Percentiles rank a stretch among this genome's conserved stretches.
Evolutionary conservation across 1,139 yeast species (phyloP).

Genomic region (Yamadazyma pseudoaaseri): DNA sequence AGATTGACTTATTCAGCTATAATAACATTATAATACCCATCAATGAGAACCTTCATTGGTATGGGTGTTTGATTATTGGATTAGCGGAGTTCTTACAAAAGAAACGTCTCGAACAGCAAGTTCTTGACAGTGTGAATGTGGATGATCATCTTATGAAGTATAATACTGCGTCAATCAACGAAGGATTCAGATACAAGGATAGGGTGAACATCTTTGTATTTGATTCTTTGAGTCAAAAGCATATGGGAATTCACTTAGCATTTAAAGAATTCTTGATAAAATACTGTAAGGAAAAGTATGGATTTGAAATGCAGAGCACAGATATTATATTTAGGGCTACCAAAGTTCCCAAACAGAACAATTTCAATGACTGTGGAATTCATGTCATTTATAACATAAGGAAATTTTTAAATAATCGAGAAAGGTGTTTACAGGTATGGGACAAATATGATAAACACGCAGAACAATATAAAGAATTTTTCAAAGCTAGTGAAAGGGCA

Average conservation of each 20-base stretch:
- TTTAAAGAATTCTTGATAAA: constrained; percentile 63
- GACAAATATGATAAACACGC: constrained; percentile 1
- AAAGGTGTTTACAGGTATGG: constrained; percentile 54
- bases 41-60: constrained; percentile 86
- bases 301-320: constrained; percentile 43
- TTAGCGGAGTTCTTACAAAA: constrained; percentile 30
- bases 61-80: constrained; percentile 65
- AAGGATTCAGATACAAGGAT: constrained; percentile 3
- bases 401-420: constrained; percentile 57
- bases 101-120: constrained; percentile 9
- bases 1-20: constrained; percentile 60
- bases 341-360: constrained; percentile 79
- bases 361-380: constrained; percentile 93
- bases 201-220: constrained; percentile 56
- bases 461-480: constrained; percentile 17
- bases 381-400: constrained; percentile 81
- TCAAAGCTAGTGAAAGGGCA: constrained; percentile 33
- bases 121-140: neutral
- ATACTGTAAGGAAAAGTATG: constrained; percentile 67
- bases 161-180: neutral
- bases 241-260: constrained; percentile 52
- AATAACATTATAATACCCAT: constrained; percentile 77
- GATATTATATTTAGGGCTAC: constrained; percentile 48
- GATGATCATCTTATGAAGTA: neutral
- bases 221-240: constrained; percentile 72